Evolutionary conservation across 1,284 basidiomycete genomes (phyloP).

Genomic region (Cutaneotrichosporon sp.): DNA sequence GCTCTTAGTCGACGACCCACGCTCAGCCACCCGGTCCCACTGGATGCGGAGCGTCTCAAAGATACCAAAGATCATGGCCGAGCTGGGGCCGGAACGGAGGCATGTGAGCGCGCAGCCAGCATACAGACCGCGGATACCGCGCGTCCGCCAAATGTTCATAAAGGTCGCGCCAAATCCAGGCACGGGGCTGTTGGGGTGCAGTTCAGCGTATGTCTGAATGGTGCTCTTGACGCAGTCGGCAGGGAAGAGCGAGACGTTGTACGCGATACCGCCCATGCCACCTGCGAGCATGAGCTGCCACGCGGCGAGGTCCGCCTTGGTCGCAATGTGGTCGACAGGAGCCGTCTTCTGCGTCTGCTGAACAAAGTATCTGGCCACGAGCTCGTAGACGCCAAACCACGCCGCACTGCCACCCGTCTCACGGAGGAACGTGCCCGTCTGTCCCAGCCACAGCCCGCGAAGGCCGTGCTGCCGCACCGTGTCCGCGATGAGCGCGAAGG

Average conservation of each 20-base stretch:
- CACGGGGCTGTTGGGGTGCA: constrained; percentile 56
- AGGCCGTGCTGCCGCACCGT: constrained; percentile 64
- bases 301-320: constrained; percentile 57
- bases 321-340: constrained; percentile 22
- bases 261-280: constrained; percentile 77
- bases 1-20: neutral
- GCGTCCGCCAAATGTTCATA: constrained; percentile 64
- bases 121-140: constrained; percentile 82
- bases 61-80: constrained; percentile 84
- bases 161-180: constrained; percentile 66
- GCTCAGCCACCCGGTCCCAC: constrained; percentile 34
- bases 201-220: constrained; percentile 89
- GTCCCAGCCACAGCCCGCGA: constrained; percentile 78
- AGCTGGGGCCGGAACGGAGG: constrained; percentile 77
- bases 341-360: constrained; percentile 41
- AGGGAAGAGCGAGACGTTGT: constrained; percentile 77
- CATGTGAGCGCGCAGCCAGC: constrained; percentile 94
- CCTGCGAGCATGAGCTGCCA: constrained; percentile 82
- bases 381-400: constrained; percentile 84
- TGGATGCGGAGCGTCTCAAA: constrained; percentile 63
- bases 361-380: constrained; percentile 58
- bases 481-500: constrained; percentile 61
- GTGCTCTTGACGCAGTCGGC: constrained; percentile 92
- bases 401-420: constrained; percentile 81
- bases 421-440: constrained; percentile 75